phyloP scores from a whole-genome alignment of 805 yeast genomes.

The Candida odintsovae region DNA sequence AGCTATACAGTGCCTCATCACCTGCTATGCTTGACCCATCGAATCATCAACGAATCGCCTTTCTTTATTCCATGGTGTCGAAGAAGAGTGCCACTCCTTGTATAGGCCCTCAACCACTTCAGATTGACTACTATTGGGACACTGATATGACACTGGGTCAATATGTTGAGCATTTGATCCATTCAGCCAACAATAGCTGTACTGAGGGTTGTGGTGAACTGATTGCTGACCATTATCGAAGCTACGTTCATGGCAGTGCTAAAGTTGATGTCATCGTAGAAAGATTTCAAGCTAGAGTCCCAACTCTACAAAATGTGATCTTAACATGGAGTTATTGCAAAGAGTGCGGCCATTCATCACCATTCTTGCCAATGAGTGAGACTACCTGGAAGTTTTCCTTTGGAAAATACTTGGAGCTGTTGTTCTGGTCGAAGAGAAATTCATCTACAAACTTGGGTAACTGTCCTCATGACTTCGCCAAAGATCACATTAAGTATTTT shows the following conservation, averaged over 20 bases:
- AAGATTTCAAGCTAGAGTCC: constrained; percentile 45
- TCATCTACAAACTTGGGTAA: constrained; percentile 52
- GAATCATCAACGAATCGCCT: constrained; percentile 71
- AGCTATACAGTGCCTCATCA: constrained; percentile 43
- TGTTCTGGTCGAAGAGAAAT: constrained; percentile 65
- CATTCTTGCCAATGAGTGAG: constrained; percentile 77
- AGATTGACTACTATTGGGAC: constrained; percentile 84
- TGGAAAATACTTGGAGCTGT: constrained; percentile 85
- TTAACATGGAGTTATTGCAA: constrained; percentile 92
- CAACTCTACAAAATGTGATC: constrained; percentile 61
- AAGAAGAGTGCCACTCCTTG: constrained; percentile 87
- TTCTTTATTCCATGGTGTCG: constrained; percentile 77
- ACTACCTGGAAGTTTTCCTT: constrained; percentile 86
- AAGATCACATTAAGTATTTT: constrained; percentile 79
- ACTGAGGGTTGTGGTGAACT: constrained; percentile 76
- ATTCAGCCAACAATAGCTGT: constrained; percentile 62
- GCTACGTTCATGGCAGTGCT: constrained; percentile 85
- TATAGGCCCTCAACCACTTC: constrained; percentile 79
- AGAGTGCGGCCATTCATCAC: constrained; percentile 67
- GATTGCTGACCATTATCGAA: constrained; percentile 68
- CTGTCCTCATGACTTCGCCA: constrained; percentile 77
- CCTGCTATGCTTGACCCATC: constrained; percentile 63
- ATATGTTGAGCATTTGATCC: constrained; percentile 72
- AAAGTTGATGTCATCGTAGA: constrained; percentile 76
- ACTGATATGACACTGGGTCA: constrained; percentile 88